Percentiles rank a stretch among this genome's conserved stretches.
These are phyloP conservation scores for Trichosanthes truncata DNA, from an alignment of 306 rosid species.

Conservation along the genomic window DNA sequence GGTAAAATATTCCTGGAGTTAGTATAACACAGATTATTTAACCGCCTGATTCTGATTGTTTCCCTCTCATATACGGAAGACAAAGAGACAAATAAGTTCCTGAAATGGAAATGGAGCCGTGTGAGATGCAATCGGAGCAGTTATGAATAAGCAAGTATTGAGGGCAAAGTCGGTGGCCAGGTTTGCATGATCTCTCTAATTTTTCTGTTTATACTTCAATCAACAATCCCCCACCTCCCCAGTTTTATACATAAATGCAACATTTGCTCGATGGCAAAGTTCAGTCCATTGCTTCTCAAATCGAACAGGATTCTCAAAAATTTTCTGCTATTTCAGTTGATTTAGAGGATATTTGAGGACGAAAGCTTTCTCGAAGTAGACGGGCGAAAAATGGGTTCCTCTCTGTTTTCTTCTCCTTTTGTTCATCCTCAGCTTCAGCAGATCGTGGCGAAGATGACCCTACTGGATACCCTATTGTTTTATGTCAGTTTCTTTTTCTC, in stretches of 20 bases:
- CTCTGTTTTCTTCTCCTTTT: constrained; percentile 30
- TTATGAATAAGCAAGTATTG: neutral
- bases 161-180: neutral
- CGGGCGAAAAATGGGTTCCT: constrained; percentile 18
- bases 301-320: neutral
- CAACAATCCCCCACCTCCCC: neutral
- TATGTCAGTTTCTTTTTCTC: constrained; percentile 22
- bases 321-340: neutral
- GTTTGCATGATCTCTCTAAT: constrained; percentile 3
- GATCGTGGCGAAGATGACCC: constrained; percentile 42
- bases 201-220: neutral
- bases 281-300: neutral
- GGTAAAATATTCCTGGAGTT: too few relatives aligned
- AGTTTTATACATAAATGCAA: neutral
- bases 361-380: neutral
- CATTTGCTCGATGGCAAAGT: neutral
- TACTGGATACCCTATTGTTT: constrained; percentile 43
- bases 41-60: neutral
- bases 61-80: neutral
- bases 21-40: too few relatives aligned
- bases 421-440: constrained; percentile 46
- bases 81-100: neutral
- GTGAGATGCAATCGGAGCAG: neutral
- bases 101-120: neutral
- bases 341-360: neutral